Evolutionary conservation across 31 red algal genomes (phyloP), one percentile per base, ranked within the genome.

Genomic region (Odonthalia washingtoniensis): DNA sequence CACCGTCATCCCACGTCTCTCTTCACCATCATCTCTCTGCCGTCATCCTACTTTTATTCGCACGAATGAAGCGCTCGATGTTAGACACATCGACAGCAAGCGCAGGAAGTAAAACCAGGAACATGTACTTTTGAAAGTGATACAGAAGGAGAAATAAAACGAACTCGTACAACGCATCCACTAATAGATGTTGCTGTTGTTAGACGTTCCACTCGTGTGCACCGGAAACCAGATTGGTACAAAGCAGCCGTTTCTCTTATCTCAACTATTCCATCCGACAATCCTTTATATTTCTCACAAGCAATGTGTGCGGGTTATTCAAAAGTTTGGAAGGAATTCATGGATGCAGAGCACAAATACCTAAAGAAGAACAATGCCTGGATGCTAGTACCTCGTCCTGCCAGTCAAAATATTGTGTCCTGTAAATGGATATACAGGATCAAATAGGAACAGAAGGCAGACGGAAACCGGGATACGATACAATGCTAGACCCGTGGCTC

Each of bases 291-390:
- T n/a, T n/a, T n/a, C n/a, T n/a, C n/a, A n/a, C n/a, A n/a, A n/a
- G n/a, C n/a, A n/a, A n/a, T n/a, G n/a, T n/a, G n/a, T n/a, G n/a
- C n/a, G n/a, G n/a, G n/a, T n/a, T n/a, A n/a, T n/a, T n/a, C n/a
- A n/a, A n/a, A n/a, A n/a, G n/a, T 14, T 57, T 88, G 85, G 74
- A 52, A 41, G 74, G 46, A 64, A 27, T 41, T 74, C 12, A 79
- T 79, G 75, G 32, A 79, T 17, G 60, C 35, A 1, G 75, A 61
- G 75, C 60, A 79, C n/a, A 17, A 81, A 53, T 81, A 45, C 1
- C 32, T 40, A 14, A 81, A 36, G n/a, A 53, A 64, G 49, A 21
- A 65, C 33, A 31, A 72, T 46, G 67, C 78, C 42, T 82, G 78
- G 78, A 57, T 33, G 2, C 52, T 67, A 27, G 78, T 82, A 26